These are phyloP conservation scores for Xylariaceae sp. DNA, from an alignment of 2,329 filamentous ascomycete species.

Conservation along the genomic window DNA sequence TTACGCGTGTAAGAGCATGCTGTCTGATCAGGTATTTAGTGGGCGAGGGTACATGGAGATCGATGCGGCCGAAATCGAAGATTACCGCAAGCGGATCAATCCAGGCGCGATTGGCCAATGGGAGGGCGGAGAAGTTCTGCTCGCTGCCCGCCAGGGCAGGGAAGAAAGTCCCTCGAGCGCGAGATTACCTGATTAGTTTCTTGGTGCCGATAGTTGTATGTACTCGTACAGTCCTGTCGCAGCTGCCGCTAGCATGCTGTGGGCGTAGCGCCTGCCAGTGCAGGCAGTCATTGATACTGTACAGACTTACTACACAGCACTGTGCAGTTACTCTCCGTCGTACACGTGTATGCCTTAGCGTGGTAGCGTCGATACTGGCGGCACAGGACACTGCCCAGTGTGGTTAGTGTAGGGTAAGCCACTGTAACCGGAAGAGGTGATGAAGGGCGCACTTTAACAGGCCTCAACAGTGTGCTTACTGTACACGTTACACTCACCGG, in stretches of 20 bases:
- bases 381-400: background rate
- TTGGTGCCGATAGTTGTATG: background rate
- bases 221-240: background rate
- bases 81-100: conserved; percentile 22
- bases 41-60: conserved; percentile 19
- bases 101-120: conserved; percentile 16
- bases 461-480: background rate
- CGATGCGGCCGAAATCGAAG: conserved; percentile 13
- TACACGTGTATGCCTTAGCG: background rate
- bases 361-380: background rate
- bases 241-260: background rate
- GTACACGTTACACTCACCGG: background rate
- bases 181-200: conserved; percentile 3
- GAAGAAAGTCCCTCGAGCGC: conserved; percentile 17
- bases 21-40: conserved; percentile 11
- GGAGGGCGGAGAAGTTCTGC: conserved; percentile 2
- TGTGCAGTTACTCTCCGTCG: background rate
- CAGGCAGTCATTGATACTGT: background rate
- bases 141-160: conserved; percentile 3
- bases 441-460: background rate
- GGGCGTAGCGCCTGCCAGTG: background rate
- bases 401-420: background rate
- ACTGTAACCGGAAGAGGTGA: background rate
- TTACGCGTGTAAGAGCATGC: background rate
- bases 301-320: background rate